Evolutionary conservation across 2,329 filamentous ascomycete genomes (phyloP).

Genomic region (Aspergillus sp.): DNA sequence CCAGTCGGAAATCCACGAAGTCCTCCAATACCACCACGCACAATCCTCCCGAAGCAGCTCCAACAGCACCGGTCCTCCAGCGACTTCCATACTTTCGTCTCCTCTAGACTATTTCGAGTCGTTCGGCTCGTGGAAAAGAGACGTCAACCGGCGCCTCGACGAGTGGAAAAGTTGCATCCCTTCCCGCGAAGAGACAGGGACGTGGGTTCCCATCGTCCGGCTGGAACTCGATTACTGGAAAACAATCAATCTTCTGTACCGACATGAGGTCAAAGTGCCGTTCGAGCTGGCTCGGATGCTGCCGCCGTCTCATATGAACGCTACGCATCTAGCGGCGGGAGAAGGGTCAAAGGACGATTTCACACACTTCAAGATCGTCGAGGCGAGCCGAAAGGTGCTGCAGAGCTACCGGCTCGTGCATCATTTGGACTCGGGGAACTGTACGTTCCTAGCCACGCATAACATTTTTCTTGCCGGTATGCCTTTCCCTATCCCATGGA

Average conservation of each 20-base stretch:
- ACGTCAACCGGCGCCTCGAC: background rate
- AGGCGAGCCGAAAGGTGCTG: background rate
- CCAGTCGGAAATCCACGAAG: constrained; percentile 1
- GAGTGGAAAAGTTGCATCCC: background rate
- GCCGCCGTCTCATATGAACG: background rate
- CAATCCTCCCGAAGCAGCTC: background rate
- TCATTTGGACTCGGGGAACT: background rate
- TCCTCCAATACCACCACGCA: background rate
- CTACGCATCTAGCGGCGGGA: background rate
- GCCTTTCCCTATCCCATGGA: background rate
- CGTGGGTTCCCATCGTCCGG: background rate
- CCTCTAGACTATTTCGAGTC: background rate
- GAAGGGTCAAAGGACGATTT: background rate
- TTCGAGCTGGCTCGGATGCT: background rate
- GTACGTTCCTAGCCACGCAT: background rate
- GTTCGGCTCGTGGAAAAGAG: background rate
- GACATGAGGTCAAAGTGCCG: background rate
- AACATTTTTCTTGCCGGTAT: constrained; percentile 1
- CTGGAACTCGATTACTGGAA: constrained; percentile 1
- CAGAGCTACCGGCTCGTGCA: constrained; percentile 1
- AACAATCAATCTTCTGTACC: background rate
- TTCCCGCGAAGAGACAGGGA: background rate
- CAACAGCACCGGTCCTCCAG: background rate
- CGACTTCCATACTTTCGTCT: background rate
- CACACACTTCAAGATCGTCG: background rate